Evolutionary conservation across 352 stramenopile genomes (phyloP), one percentile per base, ranked within the genome.

Genomic region (Phytophthora agathidicida): DNA sequence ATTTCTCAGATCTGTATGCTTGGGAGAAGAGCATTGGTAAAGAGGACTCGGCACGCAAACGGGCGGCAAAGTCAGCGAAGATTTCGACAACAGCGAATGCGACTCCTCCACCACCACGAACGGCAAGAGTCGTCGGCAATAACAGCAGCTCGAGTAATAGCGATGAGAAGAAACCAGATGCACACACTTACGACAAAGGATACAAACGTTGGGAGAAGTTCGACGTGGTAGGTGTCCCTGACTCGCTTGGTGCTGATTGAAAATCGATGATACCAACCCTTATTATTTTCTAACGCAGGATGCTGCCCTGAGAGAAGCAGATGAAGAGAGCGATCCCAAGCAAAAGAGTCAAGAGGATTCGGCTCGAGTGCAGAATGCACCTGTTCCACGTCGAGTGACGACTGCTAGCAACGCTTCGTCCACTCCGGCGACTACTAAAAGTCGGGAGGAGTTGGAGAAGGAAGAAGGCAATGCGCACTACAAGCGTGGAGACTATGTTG

Each of bases 401-500:
- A 20, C 53, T 54, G 53, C 37, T 10, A 66, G 7, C 10, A 61
- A 48, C 9, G 3, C 24, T 31, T 9, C 38, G 26, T 11, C 36
- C 3, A 27, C 47, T 39, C 30, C 27, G 10, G n/a, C n/a, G 11
- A 43, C 36, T 3, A 39, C 33, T 7, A 61, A 72, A 46, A 66
- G 24, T 54, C 76, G 83, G 22, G 82, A 90, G 19, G 70, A 89
- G 14, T 52, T 93, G 10, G 93, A 98, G 51, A 78, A 80, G 11
- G 77, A 96, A 56, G 96, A 98, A 48, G 95, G 95, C 9, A 98
- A 98, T 59, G 88, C 86, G 24, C 89, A 92, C 60, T 98, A 97
- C 71, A 88, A 88, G 22, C 73, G 69, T 3, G 77, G 80, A 1
- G 89, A 98, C 50, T 94, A 83, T 39, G 77, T 96, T 22, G 89